Evolutionary conservation across 225 moss, liverwort and hornwort genomes (phyloP), one percentile per base, ranked within the genome.

Genomic region (Marchantia paleacea): DNA sequence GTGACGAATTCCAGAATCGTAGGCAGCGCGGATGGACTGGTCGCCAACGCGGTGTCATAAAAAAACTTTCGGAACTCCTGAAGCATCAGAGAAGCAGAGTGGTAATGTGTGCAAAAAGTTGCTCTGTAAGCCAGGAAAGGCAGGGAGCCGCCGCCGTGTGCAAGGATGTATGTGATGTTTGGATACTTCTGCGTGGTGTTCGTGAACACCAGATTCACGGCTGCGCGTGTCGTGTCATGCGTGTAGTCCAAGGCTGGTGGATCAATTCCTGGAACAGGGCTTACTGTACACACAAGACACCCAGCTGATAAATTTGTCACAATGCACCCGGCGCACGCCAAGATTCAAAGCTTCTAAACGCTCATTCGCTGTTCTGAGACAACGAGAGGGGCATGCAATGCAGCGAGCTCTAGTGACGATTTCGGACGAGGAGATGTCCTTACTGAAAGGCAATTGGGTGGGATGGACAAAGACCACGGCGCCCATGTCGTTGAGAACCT

Each of bases 381-480:
- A n/a, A n/a, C n/a, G n/a, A n/a, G n/a, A n/a, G n/a, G n/a, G n/a
- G n/a, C n/a, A n/a, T n/a, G n/a, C n/a, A n/a, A n/a, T n/a, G n/a
- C n/a, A n/a, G n/a, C n/a, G n/a, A n/a, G n/a, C n/a, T n/a, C n/a
- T n/a, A n/a, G n/a, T n/a, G n/a, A n/a, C n/a, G n/a, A n/a, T n/a
- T n/a, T n/a, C n/a, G n/a, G n/a, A n/a, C n/a, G n/a, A n/a, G n/a
- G n/a, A n/a, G n/a, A 20, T 13, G 62, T 63, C 6, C 62, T 63
- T 12, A 63, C 62, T 20, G 19, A 11, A 11, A 22, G 62, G 62
- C 19, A 63, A 22, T 52, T 8, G 14, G 51, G 15, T 74, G 29
- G 73, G 73, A 74, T 74, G 73, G 73, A 74, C 53, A 51, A 74
- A 74, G 10, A 74, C 73, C 13, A 54, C 53, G 51, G 53, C 73